A percentile compares a stretch with the other conserved stretches of the same genome.
These are phyloP conservation scores for Podochytrium sp. DNA, from an alignment of 192 early-diverging fungal species.

Conservation along the genomic window DNA sequence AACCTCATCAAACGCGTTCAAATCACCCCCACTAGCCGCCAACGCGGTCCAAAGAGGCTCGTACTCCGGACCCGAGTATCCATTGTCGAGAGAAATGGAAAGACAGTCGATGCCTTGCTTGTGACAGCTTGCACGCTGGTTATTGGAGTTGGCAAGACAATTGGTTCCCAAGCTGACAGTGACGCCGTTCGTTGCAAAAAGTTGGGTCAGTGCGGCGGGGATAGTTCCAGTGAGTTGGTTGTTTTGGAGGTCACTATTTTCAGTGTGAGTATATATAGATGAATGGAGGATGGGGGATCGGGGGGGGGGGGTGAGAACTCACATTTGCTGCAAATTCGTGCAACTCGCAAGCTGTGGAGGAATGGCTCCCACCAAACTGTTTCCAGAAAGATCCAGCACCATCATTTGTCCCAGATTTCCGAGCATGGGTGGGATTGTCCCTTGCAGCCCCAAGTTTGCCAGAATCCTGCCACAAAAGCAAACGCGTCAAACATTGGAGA, in stretches of 20 bases:
- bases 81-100: background rate
- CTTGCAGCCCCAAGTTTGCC: background rate
- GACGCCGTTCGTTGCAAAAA: background rate
- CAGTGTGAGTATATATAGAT: background rate
- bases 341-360: background rate
- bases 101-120: background rate
- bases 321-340: background rate
- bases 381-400: background rate
- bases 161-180: background rate
- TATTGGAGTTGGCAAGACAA: background rate
- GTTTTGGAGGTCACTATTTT: background rate
- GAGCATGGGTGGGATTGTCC: background rate
- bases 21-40: background rate
- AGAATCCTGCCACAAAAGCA: background rate
- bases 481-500: too few relatives aligned
- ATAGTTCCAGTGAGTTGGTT: background rate
- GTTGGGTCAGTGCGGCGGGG: background rate
- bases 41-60: background rate
- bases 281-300: background rate
- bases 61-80: background rate
- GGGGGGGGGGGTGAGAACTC: background rate
- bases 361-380: background rate
- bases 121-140: background rate
- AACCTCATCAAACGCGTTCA: background rate
- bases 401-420: background rate